phyloP scores from a whole-genome alignment of 345 rosid species.

The Brassica carinata region DNA sequence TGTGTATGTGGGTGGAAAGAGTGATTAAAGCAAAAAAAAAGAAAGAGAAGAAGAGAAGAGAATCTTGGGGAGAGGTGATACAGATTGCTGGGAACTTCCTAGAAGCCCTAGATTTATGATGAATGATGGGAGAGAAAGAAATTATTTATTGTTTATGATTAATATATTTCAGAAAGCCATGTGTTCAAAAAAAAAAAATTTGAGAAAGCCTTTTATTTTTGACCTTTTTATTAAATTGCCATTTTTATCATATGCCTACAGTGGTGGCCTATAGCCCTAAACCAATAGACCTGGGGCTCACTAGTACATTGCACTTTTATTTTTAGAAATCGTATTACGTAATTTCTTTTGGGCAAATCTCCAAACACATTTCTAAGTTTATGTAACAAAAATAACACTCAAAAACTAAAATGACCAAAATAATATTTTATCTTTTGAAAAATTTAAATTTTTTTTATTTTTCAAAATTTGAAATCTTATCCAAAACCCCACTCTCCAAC shows the following conservation, averaged over 20 bases:
- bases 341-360: too few species aligned
- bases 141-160: neutral
- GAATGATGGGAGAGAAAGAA: neutral
- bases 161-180: neutral
- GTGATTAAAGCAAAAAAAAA: neutral
- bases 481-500: too few species aligned
- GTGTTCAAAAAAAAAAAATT: too few species aligned
- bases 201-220: neutral
- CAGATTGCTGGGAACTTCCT: slow-evolving; percentile 18
- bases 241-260: slow-evolving; percentile 13
- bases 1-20: neutral
- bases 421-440: too few species aligned
- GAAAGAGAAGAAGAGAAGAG: neutral
- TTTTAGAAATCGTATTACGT: slow-evolving; percentile 44
- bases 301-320: slow-evolving; percentile 2
- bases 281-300: neutral
- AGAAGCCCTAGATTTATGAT: slow-evolving; percentile 56
- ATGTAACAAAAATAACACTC: too few species aligned
- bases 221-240: neutral
- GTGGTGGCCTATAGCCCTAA: slow-evolving; percentile 10
- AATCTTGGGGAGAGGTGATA: slow-evolving; percentile 14
- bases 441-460: too few species aligned
- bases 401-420: too few species aligned
- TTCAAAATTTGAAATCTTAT: too few species aligned
- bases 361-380: too few species aligned